These are phyloP conservation scores for Kwoniella shandongensis DNA, from an alignment of 768 basidiomycete species.

Conservation along the genomic window DNA sequence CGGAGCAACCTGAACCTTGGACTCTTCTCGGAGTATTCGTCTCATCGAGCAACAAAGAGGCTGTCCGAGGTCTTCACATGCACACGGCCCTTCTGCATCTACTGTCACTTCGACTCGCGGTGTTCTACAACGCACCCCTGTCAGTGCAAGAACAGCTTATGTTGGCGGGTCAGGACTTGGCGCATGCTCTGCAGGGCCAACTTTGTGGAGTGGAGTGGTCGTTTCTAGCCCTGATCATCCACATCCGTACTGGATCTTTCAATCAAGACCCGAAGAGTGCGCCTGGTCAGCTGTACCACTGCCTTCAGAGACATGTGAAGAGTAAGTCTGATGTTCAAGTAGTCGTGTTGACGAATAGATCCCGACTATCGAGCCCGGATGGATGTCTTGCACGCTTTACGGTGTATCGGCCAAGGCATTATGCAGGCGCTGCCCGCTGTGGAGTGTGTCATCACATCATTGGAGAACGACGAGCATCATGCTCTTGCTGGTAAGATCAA, in stretches of 20 bases:
- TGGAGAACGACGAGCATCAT: conserved; percentile 14
- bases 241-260: conserved; percentile 2
- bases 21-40: too few species aligned
- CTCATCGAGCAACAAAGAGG: too few species aligned
- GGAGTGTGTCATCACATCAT: conserved; percentile 7
- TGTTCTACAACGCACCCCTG: conserved; percentile 31
- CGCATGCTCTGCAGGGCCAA: conserved; percentile 1
- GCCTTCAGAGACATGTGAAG: background rate
- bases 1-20: too few species aligned
- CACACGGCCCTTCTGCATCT: background rate
- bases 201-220: conserved; percentile 23
- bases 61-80: too few species aligned
- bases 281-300: background rate
- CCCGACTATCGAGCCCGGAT: conserved; percentile 10
- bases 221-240: conserved; percentile 17
- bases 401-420: background rate
- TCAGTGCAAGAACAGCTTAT: conserved; percentile 6
- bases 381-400: conserved; percentile 4
- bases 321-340: background rate
- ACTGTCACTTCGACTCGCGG: conserved; percentile 21
- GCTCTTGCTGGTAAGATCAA: conserved; percentile 14
- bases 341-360: background rate
- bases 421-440: conserved; percentile 7
- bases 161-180: background rate
- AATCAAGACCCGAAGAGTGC: background rate